Percentiles rank a stretch among this genome's conserved stretches.
Conservation (phyloP, 2,329 filamentous ascomycete species). For the Microcyclospora pomicola region DNA sequence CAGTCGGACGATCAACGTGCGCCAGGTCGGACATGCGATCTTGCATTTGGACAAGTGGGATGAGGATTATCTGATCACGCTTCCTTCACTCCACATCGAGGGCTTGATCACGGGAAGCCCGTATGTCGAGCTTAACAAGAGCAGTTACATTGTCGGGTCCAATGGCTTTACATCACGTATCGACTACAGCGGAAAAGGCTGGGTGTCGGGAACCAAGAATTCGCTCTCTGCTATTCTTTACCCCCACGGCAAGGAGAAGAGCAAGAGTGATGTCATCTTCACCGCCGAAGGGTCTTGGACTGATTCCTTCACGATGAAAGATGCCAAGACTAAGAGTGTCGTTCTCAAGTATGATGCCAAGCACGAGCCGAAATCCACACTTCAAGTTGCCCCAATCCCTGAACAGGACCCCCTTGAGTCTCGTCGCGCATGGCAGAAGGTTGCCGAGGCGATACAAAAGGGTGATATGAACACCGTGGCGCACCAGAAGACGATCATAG, state of each 20-base stretch:
- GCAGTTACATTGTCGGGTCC: conserved; percentile 72
- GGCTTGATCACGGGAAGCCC: conserved; percentile 75
- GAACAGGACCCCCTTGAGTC: conserved; percentile 79
- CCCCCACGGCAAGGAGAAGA: conserved; percentile 52
- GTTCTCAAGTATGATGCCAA: conserved; percentile 35
- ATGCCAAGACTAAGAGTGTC: conserved; percentile 39
- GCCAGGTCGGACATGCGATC: conserved; percentile 62
- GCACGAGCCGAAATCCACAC: conserved; percentile 43
- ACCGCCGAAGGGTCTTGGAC: conserved; percentile 87
- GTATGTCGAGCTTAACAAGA: conserved; percentile 80
- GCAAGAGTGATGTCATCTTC: conserved; percentile 49
- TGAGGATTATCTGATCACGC: conserved; percentile 78
- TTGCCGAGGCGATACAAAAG: conserved; percentile 63
- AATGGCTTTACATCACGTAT: conserved; percentile 79
- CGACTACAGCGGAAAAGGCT: conserved; percentile 86
- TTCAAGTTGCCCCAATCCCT: conserved; percentile 58
- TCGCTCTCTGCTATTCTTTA: conserved; percentile 65
- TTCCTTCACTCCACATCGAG: conserved; percentile 85
- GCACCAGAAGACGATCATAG: conserved; percentile 73
- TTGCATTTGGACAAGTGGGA: conserved; percentile 54
- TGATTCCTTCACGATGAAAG: conserved; percentile 63
- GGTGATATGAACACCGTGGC: conserved; percentile 75
- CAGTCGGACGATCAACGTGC: conserved; percentile 83
- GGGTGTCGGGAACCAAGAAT: conserved; percentile 94
- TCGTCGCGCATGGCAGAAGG: conserved; percentile 74